Percentiles rank a stretch among this genome's conserved stretches.
Evolutionary conservation across 139 green algal species (phyloP).

Genomic region (Desmodesmus armatus): DNA sequence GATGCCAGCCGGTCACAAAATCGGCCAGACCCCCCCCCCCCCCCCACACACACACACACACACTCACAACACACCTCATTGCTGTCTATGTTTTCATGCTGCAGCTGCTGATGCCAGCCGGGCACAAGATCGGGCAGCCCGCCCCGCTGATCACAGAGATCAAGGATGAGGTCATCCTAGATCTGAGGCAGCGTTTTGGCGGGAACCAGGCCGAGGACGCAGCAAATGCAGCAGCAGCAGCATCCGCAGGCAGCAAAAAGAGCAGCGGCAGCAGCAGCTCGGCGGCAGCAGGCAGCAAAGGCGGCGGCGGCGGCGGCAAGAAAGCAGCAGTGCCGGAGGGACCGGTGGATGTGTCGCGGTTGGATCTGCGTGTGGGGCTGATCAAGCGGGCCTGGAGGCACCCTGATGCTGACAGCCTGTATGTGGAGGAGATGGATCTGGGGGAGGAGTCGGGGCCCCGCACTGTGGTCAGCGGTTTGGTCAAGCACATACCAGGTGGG

Average conservation of each 20-base stretch:
- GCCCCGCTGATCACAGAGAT: slow-evolving; percentile 69
- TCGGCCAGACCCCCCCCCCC: no score
- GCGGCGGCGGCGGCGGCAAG: slow-evolving; percentile 36
- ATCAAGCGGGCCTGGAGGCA: slow-evolving; percentile 70
- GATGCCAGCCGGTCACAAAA: no score
- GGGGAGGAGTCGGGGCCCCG: slow-evolving; percentile 68
- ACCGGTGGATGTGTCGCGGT: slow-evolving; percentile 63
- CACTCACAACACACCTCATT: no score
- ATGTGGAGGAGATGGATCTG: slow-evolving; percentile 92
- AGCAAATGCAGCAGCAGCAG: slow-evolving; percentile 25
- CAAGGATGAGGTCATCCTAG: slow-evolving; percentile 62
- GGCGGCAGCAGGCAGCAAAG: slow-evolving; percentile 11
- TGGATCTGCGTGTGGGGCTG: slow-evolving; percentile 83
- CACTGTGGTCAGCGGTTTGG: slow-evolving; percentile 88
- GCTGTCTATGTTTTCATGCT: slow-evolving; percentile 30
- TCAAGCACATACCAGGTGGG: slow-evolving; percentile 85
- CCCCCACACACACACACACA: no score
- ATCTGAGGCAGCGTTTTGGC: slow-evolving; percentile 49
- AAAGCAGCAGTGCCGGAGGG: slow-evolving; percentile 35
- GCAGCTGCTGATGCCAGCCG: slow-evolving; percentile 71
- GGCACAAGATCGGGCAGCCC: slow-evolving; percentile 78
- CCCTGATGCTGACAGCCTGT: slow-evolving; percentile 87
- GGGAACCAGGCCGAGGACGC: slow-evolving; percentile 44
- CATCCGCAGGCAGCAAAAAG: slow-evolving; percentile 3
- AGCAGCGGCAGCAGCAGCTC: slow-evolving; percentile 27